Conservation (phyloP, 2,329 filamentous ascomycete genomes). For the Bipolaris sorokiniana region DNA sequence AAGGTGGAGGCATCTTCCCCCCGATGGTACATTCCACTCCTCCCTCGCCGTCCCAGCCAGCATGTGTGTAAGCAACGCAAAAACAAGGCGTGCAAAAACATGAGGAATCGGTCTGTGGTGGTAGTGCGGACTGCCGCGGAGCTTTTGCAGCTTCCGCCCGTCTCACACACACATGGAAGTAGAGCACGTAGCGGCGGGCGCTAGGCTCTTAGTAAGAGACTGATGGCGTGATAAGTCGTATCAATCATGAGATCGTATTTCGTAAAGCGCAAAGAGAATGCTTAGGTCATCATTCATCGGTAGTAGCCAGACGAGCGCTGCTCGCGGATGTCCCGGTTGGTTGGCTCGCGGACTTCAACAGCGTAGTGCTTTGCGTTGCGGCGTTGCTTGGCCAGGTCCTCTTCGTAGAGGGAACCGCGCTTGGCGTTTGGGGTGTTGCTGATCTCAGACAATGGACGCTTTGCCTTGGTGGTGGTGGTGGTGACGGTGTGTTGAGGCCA, state of each 20-base stretch:
- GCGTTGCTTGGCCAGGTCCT: constrained; percentile 46
- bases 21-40: constrained; percentile 8
- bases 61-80: constrained; percentile 18
- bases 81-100: constrained; percentile 20
- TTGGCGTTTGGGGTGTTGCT: constrained; percentile 40
- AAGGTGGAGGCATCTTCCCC: constrained; percentile 21
- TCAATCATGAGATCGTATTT: constrained; percentile 5
- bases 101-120: constrained; percentile 13
- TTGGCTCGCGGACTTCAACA: constrained; percentile 52
- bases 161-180: constrained; percentile 4
- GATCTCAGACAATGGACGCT: constrained; percentile 38
- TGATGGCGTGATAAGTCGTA: constrained; percentile 9
- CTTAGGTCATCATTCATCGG: constrained; percentile 36
- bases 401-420: constrained; percentile 52
- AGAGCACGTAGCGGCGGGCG: constrained; percentile 6
- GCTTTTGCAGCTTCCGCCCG: constrained; percentile 17
- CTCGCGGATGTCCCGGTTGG: constrained; percentile 43
- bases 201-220: constrained; percentile 13
- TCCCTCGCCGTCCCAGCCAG: constrained; percentile 10
- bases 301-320: constrained; percentile 50
- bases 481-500: constrained; percentile 34
- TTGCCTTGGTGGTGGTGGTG: constrained; percentile 17
- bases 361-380: constrained; percentile 47
- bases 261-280: constrained; percentile 19
- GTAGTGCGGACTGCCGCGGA: constrained; percentile 11